phyloP scores from a whole-genome alignment of 305 asterid genomes.

The Nicotiana rustica region DNA sequence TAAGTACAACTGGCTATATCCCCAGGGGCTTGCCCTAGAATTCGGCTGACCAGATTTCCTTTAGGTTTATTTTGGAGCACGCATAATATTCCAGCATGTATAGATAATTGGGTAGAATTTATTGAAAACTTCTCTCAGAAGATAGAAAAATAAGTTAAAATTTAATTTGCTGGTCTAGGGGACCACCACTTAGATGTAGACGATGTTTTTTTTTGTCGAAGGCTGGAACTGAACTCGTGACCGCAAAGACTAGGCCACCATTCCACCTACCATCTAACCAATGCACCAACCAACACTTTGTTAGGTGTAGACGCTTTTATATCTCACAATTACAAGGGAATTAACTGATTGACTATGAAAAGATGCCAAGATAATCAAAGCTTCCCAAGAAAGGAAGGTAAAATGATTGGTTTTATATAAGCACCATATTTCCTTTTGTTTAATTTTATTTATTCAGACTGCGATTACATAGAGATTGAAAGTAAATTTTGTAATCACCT shows the following conservation, averaged over 20 bases:
- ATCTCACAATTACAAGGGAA: neutral
- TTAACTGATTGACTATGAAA: neutral
- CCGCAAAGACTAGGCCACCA: too few relatives aligned
- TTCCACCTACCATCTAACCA: too few relatives aligned
- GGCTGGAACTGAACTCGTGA: too few relatives aligned
- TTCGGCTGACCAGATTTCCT: neutral
- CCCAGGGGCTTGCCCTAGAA: neutral
- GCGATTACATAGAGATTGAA: neutral
- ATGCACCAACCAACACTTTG: too few relatives aligned
- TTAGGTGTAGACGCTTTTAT: slow-evolving; percentile 21
- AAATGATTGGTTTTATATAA: neutral
- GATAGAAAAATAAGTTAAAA: neutral
- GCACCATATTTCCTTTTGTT: neutral
- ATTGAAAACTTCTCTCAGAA: neutral
- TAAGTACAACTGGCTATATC: neutral
- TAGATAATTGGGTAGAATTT: slow-evolving; percentile 4
- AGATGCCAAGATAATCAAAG: slow-evolving; percentile 5
- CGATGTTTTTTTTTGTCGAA: neutral
- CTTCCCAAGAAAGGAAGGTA: slow-evolving; percentile 4
- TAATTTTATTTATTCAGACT: neutral
- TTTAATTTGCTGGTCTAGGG: neutral
- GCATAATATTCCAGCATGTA: neutral
- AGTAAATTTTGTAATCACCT: neutral
- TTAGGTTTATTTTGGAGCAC: slow-evolving; percentile 25
- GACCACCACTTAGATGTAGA: slow-evolving; percentile 6